Evolutionary conservation across 805 yeast genomes (phyloP).

Genomic region (Saturnispora silvae): DNA sequence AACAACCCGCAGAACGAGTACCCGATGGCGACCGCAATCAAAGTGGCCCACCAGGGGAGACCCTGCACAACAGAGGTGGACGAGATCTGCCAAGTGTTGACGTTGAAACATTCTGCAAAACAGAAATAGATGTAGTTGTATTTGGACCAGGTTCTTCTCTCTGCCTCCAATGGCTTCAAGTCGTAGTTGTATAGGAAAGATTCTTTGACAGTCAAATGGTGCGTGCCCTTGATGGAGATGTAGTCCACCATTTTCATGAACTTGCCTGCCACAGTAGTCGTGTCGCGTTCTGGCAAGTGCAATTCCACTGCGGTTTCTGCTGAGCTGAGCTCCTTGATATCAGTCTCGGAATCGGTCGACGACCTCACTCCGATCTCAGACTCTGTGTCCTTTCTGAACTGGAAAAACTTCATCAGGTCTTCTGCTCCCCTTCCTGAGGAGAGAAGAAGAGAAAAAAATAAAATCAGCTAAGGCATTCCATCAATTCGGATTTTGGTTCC

Average conservation of each 20-base stretch:
- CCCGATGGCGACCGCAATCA: constrained; percentile 14
- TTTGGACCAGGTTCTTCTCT: constrained; percentile 25
- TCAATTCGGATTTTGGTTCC: background rate
- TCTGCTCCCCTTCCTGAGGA: constrained; percentile 3
- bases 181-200: constrained; percentile 41
- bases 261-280: background rate
- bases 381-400: background rate
- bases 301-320: background rate
- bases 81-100: constrained; percentile 24
- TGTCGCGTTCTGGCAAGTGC: background rate
- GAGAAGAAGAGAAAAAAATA: constrained; percentile 6
- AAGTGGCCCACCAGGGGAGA: constrained; percentile 15
- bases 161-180: constrained; percentile 23
- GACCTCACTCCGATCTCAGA: background rate
- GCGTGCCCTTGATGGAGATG: constrained; percentile 18
- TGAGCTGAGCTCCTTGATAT: constrained; percentile 1
- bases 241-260: background rate
- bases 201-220: constrained; percentile 39
- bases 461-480: background rate
- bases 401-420: background rate
- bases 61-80: constrained; percentile 25
- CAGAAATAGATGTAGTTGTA: constrained; percentile 12
- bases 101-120: constrained; percentile 23
- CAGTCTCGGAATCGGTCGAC: background rate
- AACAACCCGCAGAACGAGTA: constrained; percentile 24